Evolutionary conservation across 345 rosid genomes (phyloP).

Genomic region (Pseudoturritis turrita): DNA sequence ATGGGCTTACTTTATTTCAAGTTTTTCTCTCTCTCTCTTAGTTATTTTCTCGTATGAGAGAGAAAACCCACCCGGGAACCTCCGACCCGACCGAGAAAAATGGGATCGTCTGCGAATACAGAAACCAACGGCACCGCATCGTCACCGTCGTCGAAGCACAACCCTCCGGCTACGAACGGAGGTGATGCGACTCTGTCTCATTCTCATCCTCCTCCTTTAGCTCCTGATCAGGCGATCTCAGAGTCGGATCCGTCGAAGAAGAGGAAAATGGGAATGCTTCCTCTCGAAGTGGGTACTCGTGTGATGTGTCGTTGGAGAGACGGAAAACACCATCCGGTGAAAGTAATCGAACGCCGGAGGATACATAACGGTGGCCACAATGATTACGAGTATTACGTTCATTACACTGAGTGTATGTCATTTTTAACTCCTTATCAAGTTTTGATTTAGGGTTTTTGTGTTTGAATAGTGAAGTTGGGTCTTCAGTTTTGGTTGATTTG

Average conservation of each 20-base stretch:
- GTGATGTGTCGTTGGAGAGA: conserved; percentile 97
- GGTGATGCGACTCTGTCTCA: conserved; percentile 15
- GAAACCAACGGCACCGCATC: conserved; percentile 44
- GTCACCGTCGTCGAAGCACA: conserved; percentile 39
- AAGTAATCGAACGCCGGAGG: conserved; percentile 91
- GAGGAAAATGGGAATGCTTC: conserved; percentile 56
- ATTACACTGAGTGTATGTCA: conserved; percentile 78
- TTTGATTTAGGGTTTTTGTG: conserved; percentile 16
- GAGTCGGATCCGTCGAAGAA: conserved; percentile 51
- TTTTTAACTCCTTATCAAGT: neutral
- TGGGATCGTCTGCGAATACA: conserved; percentile 71
- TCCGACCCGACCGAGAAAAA: conserved; percentile 19
- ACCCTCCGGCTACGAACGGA: conserved; percentile 18
- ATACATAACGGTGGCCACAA: conserved; percentile 37
- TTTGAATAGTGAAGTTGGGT: neutral
- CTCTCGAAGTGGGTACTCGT: conserved; percentile 87
- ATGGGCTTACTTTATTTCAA: conserved; percentile 6
- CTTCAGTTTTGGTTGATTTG: neutral
- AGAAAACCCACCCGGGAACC: neutral
- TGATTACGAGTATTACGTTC: conserved; percentile 91
- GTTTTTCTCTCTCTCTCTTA: neutral
- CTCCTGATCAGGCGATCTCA: conserved; percentile 7
- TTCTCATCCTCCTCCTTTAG: neutral
- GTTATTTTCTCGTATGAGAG: neutral
- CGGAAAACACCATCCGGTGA: conserved; percentile 82